Percentiles rank a stretch among this genome's conserved stretches.
These are phyloP conservation scores for Balansia obtecta DNA, from an alignment of 2,329 filamentous ascomycete genomes.

Conservation along the genomic window DNA sequence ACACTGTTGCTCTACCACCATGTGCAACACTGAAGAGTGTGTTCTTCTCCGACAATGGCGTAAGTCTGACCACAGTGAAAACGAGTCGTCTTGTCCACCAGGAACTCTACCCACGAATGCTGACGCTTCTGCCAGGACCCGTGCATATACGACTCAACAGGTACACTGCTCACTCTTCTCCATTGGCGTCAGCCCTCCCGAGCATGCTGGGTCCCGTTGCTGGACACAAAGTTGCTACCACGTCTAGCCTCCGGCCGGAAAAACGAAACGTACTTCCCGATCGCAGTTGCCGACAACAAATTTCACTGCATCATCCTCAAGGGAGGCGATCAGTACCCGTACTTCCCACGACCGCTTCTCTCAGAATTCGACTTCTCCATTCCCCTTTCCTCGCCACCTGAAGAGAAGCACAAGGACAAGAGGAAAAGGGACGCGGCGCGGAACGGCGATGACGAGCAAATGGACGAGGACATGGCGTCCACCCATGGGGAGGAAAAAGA, in stretches of 20 bases:
- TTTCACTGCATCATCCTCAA: conserved; percentile 99
- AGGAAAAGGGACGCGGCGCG: conserved; percentile 19
- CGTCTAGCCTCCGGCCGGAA: conserved; percentile 78
- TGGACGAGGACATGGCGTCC: conserved; percentile 22
- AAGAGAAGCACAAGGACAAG: conserved; percentile 22
- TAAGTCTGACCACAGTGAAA: conserved; percentile 27
- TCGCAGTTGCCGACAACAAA: conserved; percentile 79
- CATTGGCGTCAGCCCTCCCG: conserved; percentile 83
- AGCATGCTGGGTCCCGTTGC: conserved; percentile 80
- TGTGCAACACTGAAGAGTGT: conserved; percentile 64
- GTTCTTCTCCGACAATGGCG: conserved; percentile 87
- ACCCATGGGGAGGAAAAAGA: conserved; percentile 12
- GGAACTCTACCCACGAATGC: neutral
- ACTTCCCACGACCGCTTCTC: conserved; percentile 79
- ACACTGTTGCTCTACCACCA: conserved; percentile 73
- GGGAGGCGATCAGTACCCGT: conserved; percentile 83
- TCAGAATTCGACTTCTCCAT: conserved; percentile 90
- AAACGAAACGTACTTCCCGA: conserved; percentile 85
- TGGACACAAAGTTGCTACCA: conserved; percentile 76
- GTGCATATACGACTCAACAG: conserved; percentile 89
- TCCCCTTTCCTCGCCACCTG: conserved; percentile 51
- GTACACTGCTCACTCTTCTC: conserved; percentile 73
- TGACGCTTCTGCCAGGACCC: conserved; percentile 51
- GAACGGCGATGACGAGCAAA: conserved; percentile 22
- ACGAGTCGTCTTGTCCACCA: neutral